Evolutionary conservation across 1,139 yeast genomes (phyloP), one percentile per base, ranked within the genome.

Genomic region (Candida neerlandica): DNA sequence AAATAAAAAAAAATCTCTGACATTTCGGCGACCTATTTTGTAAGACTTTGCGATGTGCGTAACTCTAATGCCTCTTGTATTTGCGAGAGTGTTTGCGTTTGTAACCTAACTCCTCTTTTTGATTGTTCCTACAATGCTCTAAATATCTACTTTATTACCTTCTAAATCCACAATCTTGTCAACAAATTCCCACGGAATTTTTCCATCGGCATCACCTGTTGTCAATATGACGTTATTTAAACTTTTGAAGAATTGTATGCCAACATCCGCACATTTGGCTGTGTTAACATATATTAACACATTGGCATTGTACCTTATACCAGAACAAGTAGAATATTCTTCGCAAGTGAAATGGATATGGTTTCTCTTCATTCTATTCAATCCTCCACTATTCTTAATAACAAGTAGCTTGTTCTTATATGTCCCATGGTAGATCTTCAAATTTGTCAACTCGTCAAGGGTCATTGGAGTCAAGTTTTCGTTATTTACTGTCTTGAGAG

Each of bases 371-470:
- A 91, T 89, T 48, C 68, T 72, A 23, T 78, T 77, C 29, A 94
- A 69, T 0, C 95, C 95, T 0, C 82, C 83, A 10, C 75, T 57
- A 33, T 66, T 52, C 19, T 77, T 53, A n/a, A 90, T 89, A 10
- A 60, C 51, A 1, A 69, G 61, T 58, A 87, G 69, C 19, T 81
- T 82, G 5, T 66, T 63, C n/a, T 51, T 51, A 54, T 75, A 82
- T 0, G 99, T 94, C 5, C 99, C 99, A 64, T 95, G 99, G 34
- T 89, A 82, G 4, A 89, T 76, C 19, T 57, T 59, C 1, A 50
- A 41, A 1, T 71, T 72, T 2, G 64, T 48, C 15, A 52, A 45
- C 12, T 65, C 61, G 2, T 52, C 60, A 10, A 49, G 32, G n/a
- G 60, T 55, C 21, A 73, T 54, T 23, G 42, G 37, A 14, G 51